Evolutionary conservation across 805 yeast species (phyloP).

Genomic region (Cyberlindnera saturnus): DNA sequence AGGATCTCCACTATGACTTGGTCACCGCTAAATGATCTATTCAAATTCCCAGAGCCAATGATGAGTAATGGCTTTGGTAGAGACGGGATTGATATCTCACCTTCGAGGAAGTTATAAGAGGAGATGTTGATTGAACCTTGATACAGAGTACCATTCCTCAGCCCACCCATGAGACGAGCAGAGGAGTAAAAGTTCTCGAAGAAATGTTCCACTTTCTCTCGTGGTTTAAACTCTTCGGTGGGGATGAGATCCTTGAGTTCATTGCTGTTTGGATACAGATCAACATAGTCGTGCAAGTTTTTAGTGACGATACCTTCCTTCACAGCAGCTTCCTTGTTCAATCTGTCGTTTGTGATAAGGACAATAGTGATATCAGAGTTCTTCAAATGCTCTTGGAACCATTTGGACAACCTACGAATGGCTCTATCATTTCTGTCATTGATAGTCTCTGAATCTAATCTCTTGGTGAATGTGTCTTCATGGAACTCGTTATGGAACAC

Average conservation of each 20-base stretch:
- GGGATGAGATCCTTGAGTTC: constrained; percentile 78
- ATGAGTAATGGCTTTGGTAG: constrained; percentile 78
- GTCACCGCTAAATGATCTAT: constrained; percentile 91
- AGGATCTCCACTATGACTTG: constrained; percentile 84
- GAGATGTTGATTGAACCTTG: constrained; percentile 82
- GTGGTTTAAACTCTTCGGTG: constrained; percentile 30
- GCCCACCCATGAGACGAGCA: constrained; percentile 84
- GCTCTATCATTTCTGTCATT: constrained; percentile 92
- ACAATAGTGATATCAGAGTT: constrained; percentile 37
- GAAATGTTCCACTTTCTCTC: constrained; percentile 24
- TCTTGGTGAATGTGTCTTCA: constrained; percentile 57
- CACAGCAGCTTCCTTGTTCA: constrained; percentile 52
- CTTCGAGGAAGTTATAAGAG: constrained; percentile 85
- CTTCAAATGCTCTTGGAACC: constrained; percentile 65
- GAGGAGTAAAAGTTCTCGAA: constrained; percentile 76
- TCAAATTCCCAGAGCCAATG: constrained; percentile 76
- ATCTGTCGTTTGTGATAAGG: constrained; percentile 72
- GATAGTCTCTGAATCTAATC: constrained; percentile 59
- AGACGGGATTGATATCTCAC: constrained; percentile 63
- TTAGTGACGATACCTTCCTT: constrained; percentile 47
- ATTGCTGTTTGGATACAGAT: constrained; percentile 61
- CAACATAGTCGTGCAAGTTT: constrained; percentile 65
- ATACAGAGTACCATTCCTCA: constrained; percentile 78
- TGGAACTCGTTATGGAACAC: constrained; percentile 93
- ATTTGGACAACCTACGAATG: constrained; percentile 66